A percentile compares a stretch with the other conserved stretches of the same genome.
Evolutionary conservation across 495 filamentous ascomycete genomes (phyloP).

Genomic region (Bathelium albidoporum): DNA sequence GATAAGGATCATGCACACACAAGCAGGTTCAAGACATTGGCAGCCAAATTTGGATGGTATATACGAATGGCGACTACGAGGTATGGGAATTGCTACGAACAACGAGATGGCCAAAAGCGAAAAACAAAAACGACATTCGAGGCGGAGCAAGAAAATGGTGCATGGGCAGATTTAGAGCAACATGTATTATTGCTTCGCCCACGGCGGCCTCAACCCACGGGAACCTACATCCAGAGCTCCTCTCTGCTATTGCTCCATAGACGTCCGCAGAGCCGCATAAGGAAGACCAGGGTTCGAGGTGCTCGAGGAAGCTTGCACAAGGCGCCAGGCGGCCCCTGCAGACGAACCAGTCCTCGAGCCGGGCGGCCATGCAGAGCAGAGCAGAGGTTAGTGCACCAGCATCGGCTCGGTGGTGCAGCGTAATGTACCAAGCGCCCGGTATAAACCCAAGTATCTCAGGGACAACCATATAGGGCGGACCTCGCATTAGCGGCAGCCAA

Average conservation of each 20-base stretch:
- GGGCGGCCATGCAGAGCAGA: neutral
- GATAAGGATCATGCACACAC: too few species aligned
- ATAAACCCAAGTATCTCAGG: neutral
- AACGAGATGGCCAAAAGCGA: neutral
- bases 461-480: neutral
- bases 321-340: neutral
- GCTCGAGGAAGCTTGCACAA: neutral
- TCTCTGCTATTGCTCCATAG: neutral
- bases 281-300: neutral
- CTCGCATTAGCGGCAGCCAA: constrained; percentile 1
- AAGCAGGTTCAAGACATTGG: neutral
- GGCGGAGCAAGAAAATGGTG: neutral
- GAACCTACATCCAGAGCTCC: neutral
- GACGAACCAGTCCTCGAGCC: neutral
- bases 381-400: neutral
- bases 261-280: constrained; percentile 1
- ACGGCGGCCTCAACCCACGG: neutral
- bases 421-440: neutral
- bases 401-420: neutral
- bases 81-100: neutral
- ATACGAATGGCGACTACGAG: neutral
- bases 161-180: neutral
- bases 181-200: constrained; percentile 2
- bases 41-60: neutral
- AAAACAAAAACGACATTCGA: neutral